phyloP scores from a whole-genome alignment of 2,329 filamentous ascomycete genomes.

The Colletotrichum falcatum region DNA sequence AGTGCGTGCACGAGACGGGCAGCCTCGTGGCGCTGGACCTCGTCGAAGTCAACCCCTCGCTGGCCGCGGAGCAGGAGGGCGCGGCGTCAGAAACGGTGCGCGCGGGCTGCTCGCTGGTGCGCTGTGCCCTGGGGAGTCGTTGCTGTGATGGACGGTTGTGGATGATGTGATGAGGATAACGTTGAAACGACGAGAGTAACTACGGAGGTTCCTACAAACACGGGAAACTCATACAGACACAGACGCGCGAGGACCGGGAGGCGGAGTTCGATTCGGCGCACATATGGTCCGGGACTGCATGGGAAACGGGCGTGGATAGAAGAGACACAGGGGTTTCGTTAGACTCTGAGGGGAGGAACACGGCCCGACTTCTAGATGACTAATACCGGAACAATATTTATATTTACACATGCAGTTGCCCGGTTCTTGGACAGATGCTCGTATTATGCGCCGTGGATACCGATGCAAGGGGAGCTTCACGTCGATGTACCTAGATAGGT shows the following conservation, averaged over 20 bases:
- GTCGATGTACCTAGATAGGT: too few relatives aligned
- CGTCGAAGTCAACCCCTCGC: conserved; percentile 83
- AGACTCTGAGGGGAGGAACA: neutral
- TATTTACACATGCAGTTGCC: neutral
- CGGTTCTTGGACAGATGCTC: neutral
- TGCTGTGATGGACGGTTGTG: conserved; percentile 66
- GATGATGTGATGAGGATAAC: neutral
- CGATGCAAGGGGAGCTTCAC: neutral
- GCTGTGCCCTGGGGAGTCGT: conserved; percentile 93
- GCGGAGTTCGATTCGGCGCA: neutral
- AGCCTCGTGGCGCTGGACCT: conserved; percentile 83
- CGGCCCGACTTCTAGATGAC: neutral
- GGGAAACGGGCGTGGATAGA: neutral
- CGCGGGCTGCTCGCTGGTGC: conserved; percentile 89
- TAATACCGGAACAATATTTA: neutral
- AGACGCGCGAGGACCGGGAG: neutral
- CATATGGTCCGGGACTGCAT: neutral
- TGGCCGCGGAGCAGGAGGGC: conserved; percentile 68
- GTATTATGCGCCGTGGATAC: neutral
- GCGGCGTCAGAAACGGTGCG: conserved; percentile 89
- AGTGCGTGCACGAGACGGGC: conserved; percentile 84
- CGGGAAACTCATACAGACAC: neutral
- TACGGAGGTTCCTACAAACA: neutral
- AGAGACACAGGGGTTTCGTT: neutral
- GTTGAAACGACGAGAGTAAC: neutral